A percentile compares a stretch with the other conserved stretches of the same genome.
Conservation (phyloP, 1,284 basidiomycete genomes). For the Ustilago sp. region DNA sequence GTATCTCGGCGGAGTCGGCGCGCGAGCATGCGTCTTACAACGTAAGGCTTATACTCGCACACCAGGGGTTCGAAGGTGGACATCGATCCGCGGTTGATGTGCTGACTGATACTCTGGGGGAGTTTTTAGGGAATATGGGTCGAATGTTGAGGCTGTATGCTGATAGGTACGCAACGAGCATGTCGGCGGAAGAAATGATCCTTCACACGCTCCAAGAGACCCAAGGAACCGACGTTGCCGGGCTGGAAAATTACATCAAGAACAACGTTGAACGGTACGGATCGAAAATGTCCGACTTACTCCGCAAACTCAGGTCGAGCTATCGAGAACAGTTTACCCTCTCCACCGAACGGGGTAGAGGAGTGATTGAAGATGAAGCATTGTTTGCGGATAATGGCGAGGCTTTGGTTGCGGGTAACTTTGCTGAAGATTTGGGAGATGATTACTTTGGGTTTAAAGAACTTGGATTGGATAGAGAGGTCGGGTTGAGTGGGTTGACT, state of each 20-base stretch:
- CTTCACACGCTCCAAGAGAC: conserved; percentile 89
- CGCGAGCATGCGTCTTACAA: conserved; percentile 50
- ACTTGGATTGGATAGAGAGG: conserved; percentile 87
- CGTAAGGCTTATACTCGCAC: conserved; percentile 57
- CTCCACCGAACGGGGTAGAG: conserved; percentile 69
- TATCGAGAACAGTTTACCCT: conserved; percentile 80
- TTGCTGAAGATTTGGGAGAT: conserved; percentile 87
- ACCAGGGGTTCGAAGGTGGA: conserved; percentile 65
- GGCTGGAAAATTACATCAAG: conserved; percentile 85
- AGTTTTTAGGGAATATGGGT: conserved; percentile 87
- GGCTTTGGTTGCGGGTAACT: conserved; percentile 82
- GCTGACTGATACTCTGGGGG: conserved; percentile 81
- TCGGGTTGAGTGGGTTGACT: conserved; percentile 81
- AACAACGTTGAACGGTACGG: conserved; percentile 90
- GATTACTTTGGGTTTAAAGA: conserved; percentile 92
- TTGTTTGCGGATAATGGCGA: conserved; percentile 84
- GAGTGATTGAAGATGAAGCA: conserved; percentile 75
- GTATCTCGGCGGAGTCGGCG: conserved; percentile 42
- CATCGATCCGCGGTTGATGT: conserved; percentile 77
- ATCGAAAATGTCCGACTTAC: conserved; percentile 79
- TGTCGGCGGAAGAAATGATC: conserved; percentile 92
- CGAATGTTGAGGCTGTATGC: conserved; percentile 82
- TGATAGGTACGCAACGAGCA: conserved; percentile 82
- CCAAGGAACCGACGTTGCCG: conserved; percentile 79
- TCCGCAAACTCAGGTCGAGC: conserved; percentile 84